A percentile compares a stretch with the other conserved stretches of the same genome.
phyloP scores from a whole-genome alignment of 2,329 filamentous ascomycete genomes.

The Nannizziopsis arthrosporioides region DNA sequence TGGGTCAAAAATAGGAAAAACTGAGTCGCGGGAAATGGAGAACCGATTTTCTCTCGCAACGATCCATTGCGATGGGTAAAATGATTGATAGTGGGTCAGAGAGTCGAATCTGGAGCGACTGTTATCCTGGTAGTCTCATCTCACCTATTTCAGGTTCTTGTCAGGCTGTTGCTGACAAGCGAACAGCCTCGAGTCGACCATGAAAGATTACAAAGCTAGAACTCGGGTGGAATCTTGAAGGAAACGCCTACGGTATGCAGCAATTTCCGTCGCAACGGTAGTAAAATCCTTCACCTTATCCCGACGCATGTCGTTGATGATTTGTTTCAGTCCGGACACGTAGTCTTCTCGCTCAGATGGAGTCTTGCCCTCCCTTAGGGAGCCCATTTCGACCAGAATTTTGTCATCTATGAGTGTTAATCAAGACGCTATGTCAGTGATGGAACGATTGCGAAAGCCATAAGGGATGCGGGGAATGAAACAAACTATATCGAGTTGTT shows the following conservation, averaged over 20 bases:
- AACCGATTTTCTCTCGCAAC: background rate
- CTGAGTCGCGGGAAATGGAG: too few relatives aligned
- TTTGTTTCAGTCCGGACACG: conserved; percentile 36
- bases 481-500: background rate
- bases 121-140: background rate
- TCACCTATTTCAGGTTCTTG: background rate
- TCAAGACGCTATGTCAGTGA: conserved; percentile 29
- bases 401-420: conserved; percentile 39
- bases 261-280: conserved; percentile 39
- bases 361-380: conserved; percentile 36
- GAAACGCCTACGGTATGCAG: conserved; percentile 41
- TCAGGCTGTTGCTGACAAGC: background rate
- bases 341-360: conserved; percentile 36
- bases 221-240: conserved; percentile 37
- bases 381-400: conserved; percentile 40
- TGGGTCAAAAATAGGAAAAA: too few relatives aligned
- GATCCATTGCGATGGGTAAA: background rate
- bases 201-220: conserved; percentile 30
- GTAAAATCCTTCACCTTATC: conserved; percentile 41
- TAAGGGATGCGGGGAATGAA: background rate
- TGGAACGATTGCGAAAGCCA: conserved; percentile 5
- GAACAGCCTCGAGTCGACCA: background rate
- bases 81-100: background rate
- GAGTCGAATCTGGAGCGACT: background rate
- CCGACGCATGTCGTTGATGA: conserved; percentile 40